These are phyloP conservation scores for Vanrija humicola DNA, from an alignment of 1,284 basidiomycete genomes.

Conservation along the genomic window DNA sequence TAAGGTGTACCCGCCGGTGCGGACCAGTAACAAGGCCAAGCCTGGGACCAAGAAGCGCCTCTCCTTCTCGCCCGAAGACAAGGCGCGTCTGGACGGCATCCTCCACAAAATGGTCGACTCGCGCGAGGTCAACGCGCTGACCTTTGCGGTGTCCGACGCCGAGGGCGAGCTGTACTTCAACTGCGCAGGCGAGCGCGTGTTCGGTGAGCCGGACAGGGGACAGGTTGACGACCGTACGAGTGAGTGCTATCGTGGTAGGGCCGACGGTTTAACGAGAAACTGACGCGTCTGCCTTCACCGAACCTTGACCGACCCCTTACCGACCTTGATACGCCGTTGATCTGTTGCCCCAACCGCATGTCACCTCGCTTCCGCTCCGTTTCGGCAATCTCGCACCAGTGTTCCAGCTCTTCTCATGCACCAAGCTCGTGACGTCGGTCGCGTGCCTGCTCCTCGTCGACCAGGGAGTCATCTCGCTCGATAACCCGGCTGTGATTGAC, in stretches of 20 bases:
- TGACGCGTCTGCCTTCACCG: neutral
- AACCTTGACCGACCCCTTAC: no score
- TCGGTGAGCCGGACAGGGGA: constrained; percentile 25
- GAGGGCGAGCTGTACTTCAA: constrained; percentile 23
- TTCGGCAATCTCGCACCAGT: constrained; percentile 10
- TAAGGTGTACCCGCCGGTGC: no score
- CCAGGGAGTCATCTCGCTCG: constrained; percentile 16
- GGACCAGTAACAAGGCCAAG: no score
- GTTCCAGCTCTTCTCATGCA: constrained; percentile 36
- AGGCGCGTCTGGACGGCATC: constrained; percentile 22
- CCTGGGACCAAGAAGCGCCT: no score
- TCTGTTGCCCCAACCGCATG: no score
- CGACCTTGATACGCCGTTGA: no score
- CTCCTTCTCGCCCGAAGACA: constrained; percentile 12
- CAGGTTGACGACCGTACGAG: constrained; percentile 31
- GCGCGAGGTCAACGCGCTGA: constrained; percentile 26
- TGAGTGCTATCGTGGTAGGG: constrained; percentile 8
- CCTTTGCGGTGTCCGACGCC: constrained; percentile 28
- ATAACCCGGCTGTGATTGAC: constrained; percentile 25
- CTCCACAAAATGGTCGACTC: constrained; percentile 18
- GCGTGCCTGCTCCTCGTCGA: constrained; percentile 15
- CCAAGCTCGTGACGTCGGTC: constrained; percentile 29
- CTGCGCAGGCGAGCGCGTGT: constrained; percentile 26
- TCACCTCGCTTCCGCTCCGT: neutral
- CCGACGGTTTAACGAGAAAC: neutral